Evolutionary conservation across 2,329 filamentous ascomycete species (phyloP).

Genomic region (Cordyceps cateniannulata): DNA sequence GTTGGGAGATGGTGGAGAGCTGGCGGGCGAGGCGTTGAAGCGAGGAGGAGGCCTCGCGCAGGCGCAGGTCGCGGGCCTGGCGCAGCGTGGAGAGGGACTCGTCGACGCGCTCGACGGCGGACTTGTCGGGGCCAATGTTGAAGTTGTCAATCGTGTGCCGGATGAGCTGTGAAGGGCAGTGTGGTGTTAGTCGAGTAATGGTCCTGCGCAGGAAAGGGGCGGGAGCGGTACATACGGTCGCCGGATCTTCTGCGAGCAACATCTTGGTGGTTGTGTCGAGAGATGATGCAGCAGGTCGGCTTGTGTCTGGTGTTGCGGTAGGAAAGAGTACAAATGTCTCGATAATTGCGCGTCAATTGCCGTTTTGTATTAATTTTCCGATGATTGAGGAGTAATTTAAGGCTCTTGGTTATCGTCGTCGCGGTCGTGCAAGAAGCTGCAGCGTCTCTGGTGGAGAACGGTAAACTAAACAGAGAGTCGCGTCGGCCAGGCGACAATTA

Average conservation of each 20-base stretch:
- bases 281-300: neutral
- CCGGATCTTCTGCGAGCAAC: slow-evolving; percentile 91
- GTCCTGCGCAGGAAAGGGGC: too few species aligned
- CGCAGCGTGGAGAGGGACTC: slow-evolving; percentile 79
- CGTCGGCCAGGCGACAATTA: slow-evolving; percentile 28
- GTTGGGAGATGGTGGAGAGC: slow-evolving; percentile 65
- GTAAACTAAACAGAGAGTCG: slow-evolving; percentile 9
- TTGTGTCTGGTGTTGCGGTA: neutral
- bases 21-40: slow-evolving; percentile 69
- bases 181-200: neutral
- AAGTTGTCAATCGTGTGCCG: slow-evolving; percentile 89
- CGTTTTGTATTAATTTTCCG: neutral
- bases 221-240: slow-evolving; percentile 54
- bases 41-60: slow-evolving; percentile 60
- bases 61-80: slow-evolving; percentile 72
- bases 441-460: neutral
- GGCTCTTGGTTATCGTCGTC: neutral
- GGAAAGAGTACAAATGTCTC: too few species aligned
- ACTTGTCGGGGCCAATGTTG: slow-evolving; percentile 85
- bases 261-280: slow-evolving; percentile 41
- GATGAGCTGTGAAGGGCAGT: slow-evolving; percentile 59
- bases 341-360: neutral
- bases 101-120: slow-evolving; percentile 73
- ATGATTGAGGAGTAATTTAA: neutral
- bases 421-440: neutral